Base-by-base conservation (phyloP, 768 basidiomycete species). In the Fibroporia radiculosa region DNA sequence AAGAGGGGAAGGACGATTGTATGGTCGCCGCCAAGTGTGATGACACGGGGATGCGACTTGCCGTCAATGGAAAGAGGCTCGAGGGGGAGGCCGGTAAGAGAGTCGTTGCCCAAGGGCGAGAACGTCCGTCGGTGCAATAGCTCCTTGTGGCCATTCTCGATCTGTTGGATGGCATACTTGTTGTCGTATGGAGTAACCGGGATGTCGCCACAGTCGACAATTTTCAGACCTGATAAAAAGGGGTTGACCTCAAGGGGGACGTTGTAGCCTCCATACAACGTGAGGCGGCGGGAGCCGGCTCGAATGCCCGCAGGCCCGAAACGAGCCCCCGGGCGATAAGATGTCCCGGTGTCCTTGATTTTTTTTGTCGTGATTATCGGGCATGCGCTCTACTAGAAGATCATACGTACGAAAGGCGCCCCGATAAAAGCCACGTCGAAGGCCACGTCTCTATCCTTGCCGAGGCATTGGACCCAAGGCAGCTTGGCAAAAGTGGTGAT, bases 21-120 rank as follows among this genome's bases (percentile, higher is more conserved):
- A 58, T 92, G 90, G 57, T 93, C 90, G 3, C 91, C 90, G 18
- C 91, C 91, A 26, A 92, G 76, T 18, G 88, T 86, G 48, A 93
- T 73, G 44, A 93, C 66, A 29, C 86, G 71, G 0, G 90, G 89
- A 56, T 92, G 89, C 44, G 77, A 69, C 57, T 76, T 78, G 11
- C 84, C 86, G 48, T 92, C 86, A 16, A 65, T 56, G 32, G 84
- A 75, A 34, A 86, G 62, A 16, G 84, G 78, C 12, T 65, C 57
- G 18, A 84, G 72, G 23, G 69, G 65, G 52, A 72, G 52, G 4
- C 83, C 83, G 12, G 78, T 82, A 40, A 72, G 42, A 0, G 76
- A 67, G 53, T 85, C 79, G 46, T 81, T 80, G 4, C 77, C 78
- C 27, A 84, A 67, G 6, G 80, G 66, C 1, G 80, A 78, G 58